These are phyloP conservation scores for Plasmodium knowlesi DNA, from an alignment of 169 alveolate species.

Conservation along the genomic window DNA sequence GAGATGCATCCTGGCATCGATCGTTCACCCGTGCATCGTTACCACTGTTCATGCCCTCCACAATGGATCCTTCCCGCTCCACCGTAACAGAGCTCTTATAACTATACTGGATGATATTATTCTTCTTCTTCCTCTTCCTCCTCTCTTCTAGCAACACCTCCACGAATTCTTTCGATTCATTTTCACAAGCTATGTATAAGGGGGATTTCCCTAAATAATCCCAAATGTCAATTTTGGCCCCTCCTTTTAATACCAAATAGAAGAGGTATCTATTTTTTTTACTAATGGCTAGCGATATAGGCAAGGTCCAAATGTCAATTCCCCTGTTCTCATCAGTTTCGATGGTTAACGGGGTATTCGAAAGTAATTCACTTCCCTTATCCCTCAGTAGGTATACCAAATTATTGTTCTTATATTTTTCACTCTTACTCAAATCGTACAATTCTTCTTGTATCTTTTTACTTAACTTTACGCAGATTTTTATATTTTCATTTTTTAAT, in stretches of 20 bases:
- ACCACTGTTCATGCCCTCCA: conserved; percentile 7
- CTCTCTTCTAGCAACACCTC: conserved; percentile 81
- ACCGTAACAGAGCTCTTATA: conserved; percentile 70
- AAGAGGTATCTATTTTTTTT: conserved; percentile 83
- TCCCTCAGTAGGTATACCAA: conserved; percentile 80
- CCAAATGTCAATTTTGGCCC: conserved; percentile 90
- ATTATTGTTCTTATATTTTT: conserved; percentile 77
- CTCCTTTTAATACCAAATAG: conserved; percentile 85
- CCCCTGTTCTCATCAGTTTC: conserved; percentile 85
- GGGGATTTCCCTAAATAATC: conserved; percentile 90
- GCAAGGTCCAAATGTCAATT: conserved; percentile 88
- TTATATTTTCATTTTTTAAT: conserved; percentile 76
- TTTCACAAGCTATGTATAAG: conserved; percentile 87
- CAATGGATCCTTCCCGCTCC: conserved; percentile 62
- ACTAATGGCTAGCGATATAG: conserved; percentile 88
- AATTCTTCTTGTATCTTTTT: conserved; percentile 79
- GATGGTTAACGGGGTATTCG: conserved; percentile 87
- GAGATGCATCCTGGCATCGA: background rate
- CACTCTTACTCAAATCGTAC: conserved; percentile 79
- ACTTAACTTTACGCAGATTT: conserved; percentile 79
- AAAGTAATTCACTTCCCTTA: conserved; percentile 89
- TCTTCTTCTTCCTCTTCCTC: conserved; percentile 75
- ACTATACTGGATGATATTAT: conserved; percentile 75
- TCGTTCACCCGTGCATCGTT: background rate
- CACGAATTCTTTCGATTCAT: conserved; percentile 83